Conservation (phyloP, 2,329 filamentous ascomycete genomes). For the Pseudocercospora fijiensis region DNA sequence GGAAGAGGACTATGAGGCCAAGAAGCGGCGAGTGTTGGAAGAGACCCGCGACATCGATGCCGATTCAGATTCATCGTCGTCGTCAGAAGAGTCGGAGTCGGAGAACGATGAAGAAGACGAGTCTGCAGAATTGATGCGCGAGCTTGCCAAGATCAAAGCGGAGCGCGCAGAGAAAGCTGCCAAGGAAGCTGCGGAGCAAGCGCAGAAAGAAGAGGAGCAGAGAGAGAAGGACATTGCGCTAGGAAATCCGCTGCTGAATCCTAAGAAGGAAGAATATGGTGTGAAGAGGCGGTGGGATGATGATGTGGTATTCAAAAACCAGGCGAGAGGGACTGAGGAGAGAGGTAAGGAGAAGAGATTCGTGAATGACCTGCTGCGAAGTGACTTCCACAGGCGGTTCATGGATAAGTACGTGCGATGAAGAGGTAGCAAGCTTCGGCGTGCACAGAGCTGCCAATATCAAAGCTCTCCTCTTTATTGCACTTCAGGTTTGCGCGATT, state of each 20-base stretch:
- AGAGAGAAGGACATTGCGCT: conserved; percentile 84
- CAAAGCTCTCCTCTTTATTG: no score
- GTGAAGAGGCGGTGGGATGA: conserved; percentile 96
- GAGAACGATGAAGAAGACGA: conserved; percentile 77
- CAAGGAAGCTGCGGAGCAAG: conserved; percentile 75
- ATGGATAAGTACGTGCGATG: conserved; percentile 60
- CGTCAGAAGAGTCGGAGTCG: conserved; percentile 28
- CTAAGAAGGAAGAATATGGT: conserved; percentile 70
- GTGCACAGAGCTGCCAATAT: no score
- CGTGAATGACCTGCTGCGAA: conserved; percentile 91
- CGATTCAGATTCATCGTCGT: conserved; percentile 58
- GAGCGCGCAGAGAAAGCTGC: conserved; percentile 80
- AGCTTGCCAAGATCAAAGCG: conserved; percentile 89
- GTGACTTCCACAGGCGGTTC: conserved; percentile 96
- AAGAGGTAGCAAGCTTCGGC: neutral
- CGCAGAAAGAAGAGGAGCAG: conserved; percentile 77
- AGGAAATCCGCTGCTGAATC: conserved; percentile 87
- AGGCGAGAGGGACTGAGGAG: conserved; percentile 90
- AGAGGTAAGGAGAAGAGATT: conserved; percentile 73
- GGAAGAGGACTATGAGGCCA: conserved; percentile 68
- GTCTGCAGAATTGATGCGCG: conserved; percentile 83
- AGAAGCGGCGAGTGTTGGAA: conserved; percentile 80
- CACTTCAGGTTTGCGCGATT: no score
- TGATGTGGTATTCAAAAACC: conserved; percentile 98
- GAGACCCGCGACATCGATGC: conserved; percentile 87